A percentile compares a stretch with the other conserved stretches of the same genome.
Conservation (phyloP, 192 early-diverging fungal genomes). For the Gryganskiella cystojenkinii region DNA sequence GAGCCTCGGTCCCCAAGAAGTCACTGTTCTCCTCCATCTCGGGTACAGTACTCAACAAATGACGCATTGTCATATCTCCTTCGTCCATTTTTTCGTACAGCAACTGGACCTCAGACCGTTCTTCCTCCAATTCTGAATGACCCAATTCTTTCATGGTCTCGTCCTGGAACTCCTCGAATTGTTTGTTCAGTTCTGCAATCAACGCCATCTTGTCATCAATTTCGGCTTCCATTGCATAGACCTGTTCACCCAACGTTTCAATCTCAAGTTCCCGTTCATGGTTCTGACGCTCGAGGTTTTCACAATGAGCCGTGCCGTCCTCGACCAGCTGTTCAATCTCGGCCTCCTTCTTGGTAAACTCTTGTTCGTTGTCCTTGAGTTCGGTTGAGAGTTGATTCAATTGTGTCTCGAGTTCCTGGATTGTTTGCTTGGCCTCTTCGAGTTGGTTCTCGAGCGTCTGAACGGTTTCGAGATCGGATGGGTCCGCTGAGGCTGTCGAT, state of each 20-base stretch:
- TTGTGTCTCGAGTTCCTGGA: constrained; percentile 11
- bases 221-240: constrained; percentile 4
- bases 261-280: constrained; percentile 14
- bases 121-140: constrained; percentile 1
- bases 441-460: constrained; percentile 3
- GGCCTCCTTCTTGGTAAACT: not conserved
- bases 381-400: not conserved
- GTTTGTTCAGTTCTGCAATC: not conserved
- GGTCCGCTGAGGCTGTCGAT: no score
- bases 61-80: not conserved
- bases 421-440: constrained; percentile 14
- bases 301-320: not conserved
- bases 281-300: not conserved
- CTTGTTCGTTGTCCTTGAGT: not conserved
- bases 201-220: constrained; percentile 5
- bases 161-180: constrained; percentile 11
- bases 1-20: not conserved
- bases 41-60: not conserved
- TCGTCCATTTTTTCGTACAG: not conserved
- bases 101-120: not conserved
- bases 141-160: constrained; percentile 6
- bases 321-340: not conserved
- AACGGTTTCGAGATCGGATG: constrained; percentile 1
- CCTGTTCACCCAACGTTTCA: not conserved
- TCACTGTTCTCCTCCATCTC: not conserved